Evolutionary conservation across 2,329 filamentous ascomycete species (phyloP).

Genomic region (Stagonosporopsis chrysanthemi): DNA sequence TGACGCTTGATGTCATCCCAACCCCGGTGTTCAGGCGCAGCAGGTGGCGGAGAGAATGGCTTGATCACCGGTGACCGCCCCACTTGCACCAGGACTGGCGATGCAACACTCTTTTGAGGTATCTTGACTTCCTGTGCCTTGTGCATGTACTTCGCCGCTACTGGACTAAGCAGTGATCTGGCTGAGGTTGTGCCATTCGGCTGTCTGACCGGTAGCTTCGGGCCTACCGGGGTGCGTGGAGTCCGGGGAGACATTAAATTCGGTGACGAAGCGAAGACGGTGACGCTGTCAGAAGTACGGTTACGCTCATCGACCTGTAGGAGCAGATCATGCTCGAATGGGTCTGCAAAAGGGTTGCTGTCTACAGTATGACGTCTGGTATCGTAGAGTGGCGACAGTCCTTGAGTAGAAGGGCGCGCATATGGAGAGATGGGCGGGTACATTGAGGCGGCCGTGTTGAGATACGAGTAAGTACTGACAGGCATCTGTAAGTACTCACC

Average conservation of each 20-base stretch:
- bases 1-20: constrained; percentile 43
- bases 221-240: constrained; percentile 23
- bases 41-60: constrained; percentile 16
- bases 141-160: constrained; percentile 15
- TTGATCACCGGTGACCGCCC: constrained; percentile 13
- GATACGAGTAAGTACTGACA: constrained; percentile 25
- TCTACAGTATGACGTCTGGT: constrained; percentile 15
- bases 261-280: constrained; percentile 34
- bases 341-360: constrained; percentile 33
- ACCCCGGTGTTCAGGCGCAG: constrained; percentile 28
- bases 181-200: constrained; percentile 10
- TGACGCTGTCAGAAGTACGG: constrained; percentile 40
- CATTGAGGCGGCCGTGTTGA: constrained; percentile 26
- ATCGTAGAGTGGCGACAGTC: constrained; percentile 4
- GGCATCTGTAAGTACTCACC: constrained; percentile 29
- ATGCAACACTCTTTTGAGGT: constrained; percentile 12
- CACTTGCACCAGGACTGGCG: constrained; percentile 16
- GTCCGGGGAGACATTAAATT: constrained; percentile 31
- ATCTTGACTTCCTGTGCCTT: constrained; percentile 18
- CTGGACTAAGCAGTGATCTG: constrained; percentile 14
- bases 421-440: constrained; percentile 38
- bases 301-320: constrained; percentile 38
- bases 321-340: constrained; percentile 41
- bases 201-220: constrained; percentile 15
- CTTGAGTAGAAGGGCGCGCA: constrained; percentile 12